phyloP scores from a whole-genome alignment of 148 eudicot genomes.

The Vaccinium macrocarpon region DNA sequence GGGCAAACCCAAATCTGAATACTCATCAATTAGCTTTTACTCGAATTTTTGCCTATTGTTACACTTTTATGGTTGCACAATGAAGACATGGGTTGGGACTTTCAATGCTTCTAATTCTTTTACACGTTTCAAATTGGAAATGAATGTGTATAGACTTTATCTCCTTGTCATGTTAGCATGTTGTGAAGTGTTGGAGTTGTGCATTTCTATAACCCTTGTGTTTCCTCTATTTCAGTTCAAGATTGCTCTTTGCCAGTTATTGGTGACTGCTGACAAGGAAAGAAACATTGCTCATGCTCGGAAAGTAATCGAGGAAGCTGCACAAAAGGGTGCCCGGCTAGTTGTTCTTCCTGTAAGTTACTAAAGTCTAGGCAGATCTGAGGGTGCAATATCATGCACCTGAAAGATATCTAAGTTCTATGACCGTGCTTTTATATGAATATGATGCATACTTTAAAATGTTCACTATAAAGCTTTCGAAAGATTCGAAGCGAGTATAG shows the following conservation, averaged over 20 bases:
- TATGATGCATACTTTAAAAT: neutral
- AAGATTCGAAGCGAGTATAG: neutral
- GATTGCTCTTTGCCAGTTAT: slow-evolving; percentile 83
- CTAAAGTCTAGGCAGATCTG: neutral
- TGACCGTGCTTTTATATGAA: neutral
- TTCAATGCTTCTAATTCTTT: neutral
- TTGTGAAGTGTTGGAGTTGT: neutral
- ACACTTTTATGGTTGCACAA: neutral
- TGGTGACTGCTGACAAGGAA: slow-evolving; percentile 82
- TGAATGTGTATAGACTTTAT: neutral
- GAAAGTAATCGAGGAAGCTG: slow-evolving; percentile 77
- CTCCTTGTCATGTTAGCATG: neutral
- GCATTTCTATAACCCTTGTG: neutral
- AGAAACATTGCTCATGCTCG: slow-evolving; percentile 83
- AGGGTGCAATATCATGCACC: neutral
- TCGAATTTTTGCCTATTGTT: too few species aligned
- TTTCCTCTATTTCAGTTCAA: slow-evolving; percentile 53
- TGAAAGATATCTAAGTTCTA: neutral
- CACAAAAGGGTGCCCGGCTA: slow-evolving; percentile 78
- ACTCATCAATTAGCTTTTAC: too few species aligned
- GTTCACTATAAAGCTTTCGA: neutral
- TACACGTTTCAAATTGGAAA: neutral
- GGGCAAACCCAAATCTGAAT: too few species aligned
- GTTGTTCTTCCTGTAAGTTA: slow-evolving; percentile 74
- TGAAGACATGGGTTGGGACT: neutral